A percentile compares a stretch with the other conserved stretches of the same genome.
phyloP scores from a whole-genome alignment of 1,139 yeast species.

The Kurtzmaniella quercitrusa region DNA sequence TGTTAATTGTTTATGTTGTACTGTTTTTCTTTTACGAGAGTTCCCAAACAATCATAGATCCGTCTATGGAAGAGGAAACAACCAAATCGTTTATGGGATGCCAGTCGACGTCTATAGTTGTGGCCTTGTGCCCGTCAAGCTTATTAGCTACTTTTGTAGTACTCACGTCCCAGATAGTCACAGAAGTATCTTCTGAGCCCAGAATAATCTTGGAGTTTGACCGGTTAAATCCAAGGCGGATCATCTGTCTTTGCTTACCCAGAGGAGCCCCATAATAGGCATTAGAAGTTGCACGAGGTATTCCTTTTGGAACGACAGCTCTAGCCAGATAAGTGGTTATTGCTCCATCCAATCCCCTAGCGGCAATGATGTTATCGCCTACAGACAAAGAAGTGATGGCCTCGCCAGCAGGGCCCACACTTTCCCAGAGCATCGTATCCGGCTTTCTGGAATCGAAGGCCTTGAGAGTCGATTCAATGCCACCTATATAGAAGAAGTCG shows the following conservation, averaged over 20 bases:
- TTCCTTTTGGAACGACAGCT: slow-evolving; percentile 33
- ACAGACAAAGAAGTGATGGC: slow-evolving; percentile 54
- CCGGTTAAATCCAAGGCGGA: slow-evolving; percentile 44
- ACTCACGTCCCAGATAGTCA: slow-evolving; percentile 59
- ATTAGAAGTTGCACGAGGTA: slow-evolving; percentile 37
- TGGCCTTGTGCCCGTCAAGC: slow-evolving; percentile 56
- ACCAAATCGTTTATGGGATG: slow-evolving; percentile 36
- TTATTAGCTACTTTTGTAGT: slow-evolving; percentile 45
- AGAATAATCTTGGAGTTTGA: slow-evolving; percentile 39
- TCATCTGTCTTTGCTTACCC: slow-evolving; percentile 49
- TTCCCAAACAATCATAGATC: slow-evolving; percentile 43
- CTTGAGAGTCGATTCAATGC: slow-evolving; percentile 60
- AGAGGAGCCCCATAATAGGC: slow-evolving; percentile 58
- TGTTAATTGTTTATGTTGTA: too few relatives aligned
- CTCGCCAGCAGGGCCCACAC: slow-evolving; percentile 37
- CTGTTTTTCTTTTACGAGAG: slow-evolving; percentile 11
- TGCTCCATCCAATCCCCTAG: slow-evolving; percentile 56
- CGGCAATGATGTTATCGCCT: slow-evolving; percentile 46
- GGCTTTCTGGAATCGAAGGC: slow-evolving; percentile 52
- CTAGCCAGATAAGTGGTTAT: slow-evolving; percentile 55
- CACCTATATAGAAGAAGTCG: slow-evolving; percentile 49
- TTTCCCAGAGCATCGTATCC: slow-evolving; percentile 41
- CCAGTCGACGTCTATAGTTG: slow-evolving; percentile 56
- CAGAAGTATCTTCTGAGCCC: slow-evolving; percentile 61
- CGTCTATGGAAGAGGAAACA: slow-evolving; percentile 47